Evolutionary conservation across 208 protist genomes (phyloP).

Genomic region (Trichomonas gallinae): DNA sequence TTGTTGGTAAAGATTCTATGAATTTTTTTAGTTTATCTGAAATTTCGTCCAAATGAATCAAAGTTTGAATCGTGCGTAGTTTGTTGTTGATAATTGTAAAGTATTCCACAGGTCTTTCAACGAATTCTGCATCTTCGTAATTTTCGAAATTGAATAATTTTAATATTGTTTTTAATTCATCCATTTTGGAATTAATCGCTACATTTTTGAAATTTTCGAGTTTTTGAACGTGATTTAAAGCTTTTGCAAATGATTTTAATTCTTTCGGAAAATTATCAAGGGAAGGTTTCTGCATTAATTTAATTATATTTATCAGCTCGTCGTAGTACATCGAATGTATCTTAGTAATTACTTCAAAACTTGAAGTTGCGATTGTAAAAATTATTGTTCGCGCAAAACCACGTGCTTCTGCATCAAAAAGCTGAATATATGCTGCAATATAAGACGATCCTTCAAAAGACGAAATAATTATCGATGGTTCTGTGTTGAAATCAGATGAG

Average conservation of each 20-base stretch:
- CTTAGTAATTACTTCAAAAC: background rate
- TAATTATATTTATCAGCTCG: background rate
- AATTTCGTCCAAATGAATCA: background rate
- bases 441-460: background rate
- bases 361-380: background rate
- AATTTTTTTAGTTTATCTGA: background rate
- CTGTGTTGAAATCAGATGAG: background rate
- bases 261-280: background rate
- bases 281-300: background rate
- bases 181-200: background rate
- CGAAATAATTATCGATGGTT: background rate
- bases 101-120: background rate
- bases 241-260: background rate
- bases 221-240: background rate
- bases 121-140: background rate
- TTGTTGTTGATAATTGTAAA: background rate
- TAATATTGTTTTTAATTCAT: background rate
- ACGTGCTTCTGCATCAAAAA: background rate
- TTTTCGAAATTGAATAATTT: background rate
- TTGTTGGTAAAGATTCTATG: background rate
- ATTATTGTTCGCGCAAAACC: background rate
- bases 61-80: background rate
- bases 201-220: background rate
- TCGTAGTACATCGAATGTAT: background rate
- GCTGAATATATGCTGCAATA: background rate